Evolutionary conservation across 2,329 filamentous ascomycete species (phyloP).

Genomic region (Scedosporium apiospermum): DNA sequence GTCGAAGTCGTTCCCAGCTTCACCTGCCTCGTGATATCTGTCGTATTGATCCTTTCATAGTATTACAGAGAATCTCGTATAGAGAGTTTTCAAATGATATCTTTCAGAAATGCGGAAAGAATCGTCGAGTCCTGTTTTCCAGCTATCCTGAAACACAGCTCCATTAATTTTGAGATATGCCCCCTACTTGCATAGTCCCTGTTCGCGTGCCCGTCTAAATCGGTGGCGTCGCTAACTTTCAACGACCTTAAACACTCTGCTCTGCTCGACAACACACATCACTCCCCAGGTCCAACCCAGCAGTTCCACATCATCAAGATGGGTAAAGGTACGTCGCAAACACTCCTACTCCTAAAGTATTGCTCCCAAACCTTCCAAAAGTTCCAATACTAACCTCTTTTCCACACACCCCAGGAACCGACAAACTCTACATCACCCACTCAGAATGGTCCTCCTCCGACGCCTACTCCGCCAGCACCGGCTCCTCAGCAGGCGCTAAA

Average conservation of each 20-base stretch:
- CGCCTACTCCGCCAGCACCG: constrained; percentile 73
- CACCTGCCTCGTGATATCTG: too few relatives aligned
- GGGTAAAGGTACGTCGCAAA: constrained; percentile 11
- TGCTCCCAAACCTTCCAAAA: too few relatives aligned
- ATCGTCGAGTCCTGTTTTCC: background rate
- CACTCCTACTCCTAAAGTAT: background rate
- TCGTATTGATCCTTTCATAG: too few relatives aligned
- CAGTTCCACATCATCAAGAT: constrained; percentile 5
- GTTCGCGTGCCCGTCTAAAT: background rate
- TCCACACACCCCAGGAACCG: constrained; percentile 23
- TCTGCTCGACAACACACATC: background rate
- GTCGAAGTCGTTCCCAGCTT: too few relatives aligned
- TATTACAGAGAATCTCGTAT: background rate
- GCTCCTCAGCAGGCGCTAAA: constrained; percentile 45
- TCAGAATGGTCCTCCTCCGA: constrained; percentile 94
- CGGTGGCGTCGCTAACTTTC: background rate
- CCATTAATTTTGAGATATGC: background rate
- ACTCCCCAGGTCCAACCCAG: background rate
- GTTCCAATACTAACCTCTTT: background rate
- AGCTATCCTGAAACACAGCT: background rate
- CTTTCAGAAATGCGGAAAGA: too few relatives aligned
- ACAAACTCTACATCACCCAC: constrained; percentile 68
- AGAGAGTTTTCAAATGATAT: background rate
- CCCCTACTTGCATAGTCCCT: background rate
- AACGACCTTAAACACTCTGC: background rate